A percentile compares a stretch with the other conserved stretches of the same genome.
phyloP scores from a whole-genome alignment of 2,329 filamentous ascomycete genomes.

The Hypoxylon sp. region DNA sequence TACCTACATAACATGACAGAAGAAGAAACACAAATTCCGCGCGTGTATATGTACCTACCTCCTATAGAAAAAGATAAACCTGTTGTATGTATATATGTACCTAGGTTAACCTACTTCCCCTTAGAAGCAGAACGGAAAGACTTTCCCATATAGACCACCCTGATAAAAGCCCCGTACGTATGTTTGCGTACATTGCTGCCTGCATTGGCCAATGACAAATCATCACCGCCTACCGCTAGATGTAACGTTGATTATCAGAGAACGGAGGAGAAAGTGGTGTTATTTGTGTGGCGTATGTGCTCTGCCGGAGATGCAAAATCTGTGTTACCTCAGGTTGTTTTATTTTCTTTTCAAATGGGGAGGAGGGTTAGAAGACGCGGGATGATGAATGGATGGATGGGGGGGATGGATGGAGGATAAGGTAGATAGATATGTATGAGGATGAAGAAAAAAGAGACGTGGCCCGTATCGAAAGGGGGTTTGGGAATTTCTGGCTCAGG shows the following conservation, averaged over 20 bases:
- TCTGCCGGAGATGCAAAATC: conserved; percentile 29
- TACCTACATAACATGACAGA: not conserved
- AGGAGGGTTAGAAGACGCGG: not conserved
- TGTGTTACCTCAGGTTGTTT: conserved; percentile 15
- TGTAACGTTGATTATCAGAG: conserved; percentile 36
- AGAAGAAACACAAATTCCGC: not conserved
- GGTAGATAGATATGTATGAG: conserved; percentile 11
- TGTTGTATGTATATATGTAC: not conserved
- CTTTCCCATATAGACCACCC: conserved; percentile 22
- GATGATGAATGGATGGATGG: not conserved
- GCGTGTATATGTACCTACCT: not conserved
- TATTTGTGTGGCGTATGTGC: conserved; percentile 13
- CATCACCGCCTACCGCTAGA: conserved; percentile 13
- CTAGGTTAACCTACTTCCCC: conserved; percentile 15
- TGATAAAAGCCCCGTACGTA: conserved; percentile 12
- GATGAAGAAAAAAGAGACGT: not conserved
- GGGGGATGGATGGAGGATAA: not conserved
- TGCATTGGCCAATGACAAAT: conserved; percentile 26
- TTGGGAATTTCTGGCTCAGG: not conserved
- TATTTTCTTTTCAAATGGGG: not conserved
- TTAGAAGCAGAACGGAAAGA: conserved; percentile 15
- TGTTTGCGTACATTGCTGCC: conserved; percentile 6
- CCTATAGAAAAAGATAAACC: too few relatives aligned
- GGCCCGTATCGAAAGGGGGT: not conserved
- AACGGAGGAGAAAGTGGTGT: not conserved